phyloP scores from a whole-genome alignment of 345 rosid genomes.

The Acer saccharum region DNA sequence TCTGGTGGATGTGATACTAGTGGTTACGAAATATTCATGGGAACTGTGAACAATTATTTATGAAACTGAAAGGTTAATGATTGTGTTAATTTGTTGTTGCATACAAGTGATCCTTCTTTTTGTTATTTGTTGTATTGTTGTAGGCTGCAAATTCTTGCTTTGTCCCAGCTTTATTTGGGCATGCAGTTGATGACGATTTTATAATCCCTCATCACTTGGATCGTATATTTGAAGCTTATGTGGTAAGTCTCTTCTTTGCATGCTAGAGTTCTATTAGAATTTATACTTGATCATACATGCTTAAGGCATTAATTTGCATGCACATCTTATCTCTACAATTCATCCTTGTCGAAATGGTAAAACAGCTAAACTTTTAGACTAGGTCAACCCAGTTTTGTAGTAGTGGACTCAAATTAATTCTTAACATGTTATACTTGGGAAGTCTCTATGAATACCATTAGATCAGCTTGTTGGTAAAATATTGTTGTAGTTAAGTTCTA shows the following conservation, averaged over 20 bases:
- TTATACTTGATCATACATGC: not conserved
- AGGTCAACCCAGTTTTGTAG: not conserved
- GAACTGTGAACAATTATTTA: not conserved
- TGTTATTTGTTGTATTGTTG: constrained; percentile 17
- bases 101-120: not conserved
- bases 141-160: constrained; percentile 83
- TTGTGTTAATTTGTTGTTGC: not conserved
- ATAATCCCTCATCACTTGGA: constrained; percentile 91
- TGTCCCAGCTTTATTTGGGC: constrained; percentile 95
- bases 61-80: constrained; percentile 10
- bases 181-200: constrained; percentile 86
- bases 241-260: constrained; percentile 42
- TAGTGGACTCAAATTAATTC: not conserved
- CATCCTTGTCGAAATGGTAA: not conserved
- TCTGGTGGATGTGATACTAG: not conserved
- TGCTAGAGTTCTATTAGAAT: constrained; percentile 5
- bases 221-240: constrained; percentile 72
- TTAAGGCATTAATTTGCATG: constrained; percentile 14
- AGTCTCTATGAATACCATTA: not conserved
- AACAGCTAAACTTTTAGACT: not conserved
- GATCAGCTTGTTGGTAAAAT: not conserved
- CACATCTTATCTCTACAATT: constrained; percentile 7
- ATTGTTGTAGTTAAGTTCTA: not conserved
- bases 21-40: not conserved
- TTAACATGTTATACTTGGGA: too few relatives aligned